phyloP scores from a whole-genome alignment of 2,329 filamentous ascomycete genomes.

The Aureobasidium sp. region DNA sequence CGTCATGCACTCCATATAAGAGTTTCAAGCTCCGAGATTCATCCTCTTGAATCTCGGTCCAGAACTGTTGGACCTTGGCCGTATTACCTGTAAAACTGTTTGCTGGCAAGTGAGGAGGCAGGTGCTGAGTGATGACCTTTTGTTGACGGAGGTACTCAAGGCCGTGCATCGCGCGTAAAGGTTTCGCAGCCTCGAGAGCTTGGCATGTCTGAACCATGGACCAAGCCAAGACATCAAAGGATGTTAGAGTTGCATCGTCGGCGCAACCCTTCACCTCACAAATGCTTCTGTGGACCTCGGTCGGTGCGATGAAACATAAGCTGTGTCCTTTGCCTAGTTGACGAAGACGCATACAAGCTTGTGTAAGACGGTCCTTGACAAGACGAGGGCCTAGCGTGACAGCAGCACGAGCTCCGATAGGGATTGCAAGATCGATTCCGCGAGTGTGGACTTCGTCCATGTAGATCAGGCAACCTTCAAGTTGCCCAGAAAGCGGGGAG shows the following conservation, averaged over 20 bases:
- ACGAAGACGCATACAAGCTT: constrained; percentile 67
- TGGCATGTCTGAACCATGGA: constrained; percentile 48
- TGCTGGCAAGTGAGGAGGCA: neutral
- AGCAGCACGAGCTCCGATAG: constrained; percentile 49
- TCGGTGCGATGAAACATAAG: constrained; percentile 50
- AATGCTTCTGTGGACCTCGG: constrained; percentile 52
- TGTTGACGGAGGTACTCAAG: constrained; percentile 39
- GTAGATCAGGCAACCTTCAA: constrained; percentile 55
- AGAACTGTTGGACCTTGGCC: neutral
- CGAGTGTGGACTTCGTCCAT: constrained; percentile 63
- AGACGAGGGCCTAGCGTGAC: constrained; percentile 57
- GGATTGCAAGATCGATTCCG: constrained; percentile 59
- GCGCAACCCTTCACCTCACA: constrained; percentile 17
- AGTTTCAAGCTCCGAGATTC: constrained; percentile 45
- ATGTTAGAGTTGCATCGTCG: constrained; percentile 28
- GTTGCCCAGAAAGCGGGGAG: constrained; percentile 49
- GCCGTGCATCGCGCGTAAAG: constrained; percentile 55
- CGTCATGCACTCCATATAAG: constrained; percentile 35
- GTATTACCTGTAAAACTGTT: neutral
- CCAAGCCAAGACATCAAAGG: constrained; percentile 52
- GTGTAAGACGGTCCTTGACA: constrained; percentile 60
- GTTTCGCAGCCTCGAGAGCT: constrained; percentile 42
- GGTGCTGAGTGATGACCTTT: constrained; percentile 13
- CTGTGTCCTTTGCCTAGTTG: constrained; percentile 59
- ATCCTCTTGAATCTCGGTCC: constrained; percentile 39